Evolutionary conservation across 192 early-diverging fungal species (phyloP), one percentile per base, ranked within the genome.

Genomic region (Paraglomus occultum): DNA sequence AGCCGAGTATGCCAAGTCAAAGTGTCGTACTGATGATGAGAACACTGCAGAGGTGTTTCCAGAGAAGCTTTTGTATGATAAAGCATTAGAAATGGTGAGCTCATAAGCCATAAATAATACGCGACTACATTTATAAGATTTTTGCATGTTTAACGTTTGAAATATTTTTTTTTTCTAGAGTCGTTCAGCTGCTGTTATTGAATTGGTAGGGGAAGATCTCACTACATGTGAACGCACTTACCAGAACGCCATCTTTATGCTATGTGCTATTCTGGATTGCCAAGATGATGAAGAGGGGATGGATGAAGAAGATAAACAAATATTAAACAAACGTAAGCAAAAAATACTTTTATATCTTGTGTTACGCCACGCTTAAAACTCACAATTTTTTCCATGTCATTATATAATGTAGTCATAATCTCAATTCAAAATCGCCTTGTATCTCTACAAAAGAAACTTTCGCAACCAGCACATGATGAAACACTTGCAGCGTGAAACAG

Each of bases 21-120:
- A 85, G 43, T 81, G 77, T 46, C 78, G 80, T 17, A 78, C 80
- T 31, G 81, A 87, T 42, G 82, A 85, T 51, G 65, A 77, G n/a
- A 77, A 82, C 23, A 78, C 80, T 45, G 82, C 77, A 15, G 76
- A 79, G 46, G 76, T 84, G 1, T 82, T 79, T 10, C 80, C 88
- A 6, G 89, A 88, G n/a, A 89, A 88, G 58, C 70, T 91, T 17
- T 74, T 93, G 2, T 91, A 91, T 77, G 90, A 91, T 67, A 80
- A 85, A 53, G 88, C 91, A 10, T 64, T 91, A 54, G 89, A 89
- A 20, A 74, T 88, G 73, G 87, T 87, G 80, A 73, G 72, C n/a
- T 12, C 11, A 23, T 22, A 8, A 58, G 17, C 31, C 15, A 38
- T 51, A 39, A 61, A 0, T 57, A 20, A 51, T 63, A n/a, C 44